Percentiles rank a stretch among this genome's conserved stretches.
phyloP scores from a whole-genome alignment of 2,329 filamentous ascomycete species.

The Tympanopsis confertula region DNA sequence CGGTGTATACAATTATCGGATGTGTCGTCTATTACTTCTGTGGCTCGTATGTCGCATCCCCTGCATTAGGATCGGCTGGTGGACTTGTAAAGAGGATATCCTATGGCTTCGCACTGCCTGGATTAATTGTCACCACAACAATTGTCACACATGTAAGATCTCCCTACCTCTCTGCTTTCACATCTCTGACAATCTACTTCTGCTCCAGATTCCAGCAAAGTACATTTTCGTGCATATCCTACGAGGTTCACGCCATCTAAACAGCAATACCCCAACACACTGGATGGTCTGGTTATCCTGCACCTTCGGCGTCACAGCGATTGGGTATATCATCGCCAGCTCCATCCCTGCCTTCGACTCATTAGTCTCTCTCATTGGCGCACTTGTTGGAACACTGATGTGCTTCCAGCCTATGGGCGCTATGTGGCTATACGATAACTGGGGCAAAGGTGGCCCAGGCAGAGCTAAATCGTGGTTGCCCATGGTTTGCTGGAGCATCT shows the following conservation, averaged over 20 bases:
- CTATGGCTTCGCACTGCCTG: slow-evolving; percentile 21
- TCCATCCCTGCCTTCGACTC: not conserved
- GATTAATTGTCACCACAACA: slow-evolving; percentile 11
- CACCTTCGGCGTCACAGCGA: not conserved
- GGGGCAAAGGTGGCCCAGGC: not conserved
- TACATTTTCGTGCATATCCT: not conserved
- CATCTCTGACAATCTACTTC: too few species aligned
- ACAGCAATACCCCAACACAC: not conserved
- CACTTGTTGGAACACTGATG: not conserved
- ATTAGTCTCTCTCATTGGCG: not conserved
- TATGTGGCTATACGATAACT: not conserved
- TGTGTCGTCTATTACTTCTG: slow-evolving; percentile 24
- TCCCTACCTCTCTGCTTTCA: too few species aligned
- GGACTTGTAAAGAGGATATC: slow-evolving; percentile 19
- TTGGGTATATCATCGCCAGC: not conserved
- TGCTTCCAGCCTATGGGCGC: not conserved
- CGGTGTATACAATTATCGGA: slow-evolving; percentile 18
- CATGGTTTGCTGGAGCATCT: not conserved
- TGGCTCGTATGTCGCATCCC: slow-evolving; percentile 23
- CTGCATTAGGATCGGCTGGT: slow-evolving; percentile 24
- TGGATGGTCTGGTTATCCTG: not conserved
- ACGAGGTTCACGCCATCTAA: not conserved
- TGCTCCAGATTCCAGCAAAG: not conserved
- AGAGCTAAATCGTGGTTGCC: not conserved
- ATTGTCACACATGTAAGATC: slow-evolving; percentile 11